These are phyloP conservation scores for Nakazawaea ishiwadae DNA, from an alignment of 805 yeast species.

Conservation along the genomic window DNA sequence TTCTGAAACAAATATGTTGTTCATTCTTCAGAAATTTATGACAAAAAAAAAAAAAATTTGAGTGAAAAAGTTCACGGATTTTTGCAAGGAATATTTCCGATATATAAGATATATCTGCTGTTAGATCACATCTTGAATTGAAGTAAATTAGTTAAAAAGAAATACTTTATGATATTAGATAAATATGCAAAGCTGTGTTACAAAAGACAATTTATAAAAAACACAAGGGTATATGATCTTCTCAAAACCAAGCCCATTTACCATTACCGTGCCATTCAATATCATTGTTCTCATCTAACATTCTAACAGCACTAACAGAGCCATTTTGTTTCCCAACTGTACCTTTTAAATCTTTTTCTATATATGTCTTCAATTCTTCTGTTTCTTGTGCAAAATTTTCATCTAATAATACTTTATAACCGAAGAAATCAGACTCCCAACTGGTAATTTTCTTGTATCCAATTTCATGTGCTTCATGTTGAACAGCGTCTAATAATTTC, in stretches of 20 bases:
- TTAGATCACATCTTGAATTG: too few species aligned
- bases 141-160: too few species aligned
- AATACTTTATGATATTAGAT: too few species aligned
- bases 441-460: constrained; percentile 16
- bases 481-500: constrained; percentile 14
- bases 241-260: constrained; percentile 25
- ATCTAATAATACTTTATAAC: constrained; percentile 13
- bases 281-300: constrained; percentile 13
- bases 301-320: constrained; percentile 19
- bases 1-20: too few species aligned
- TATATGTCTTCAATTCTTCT: constrained; percentile 11
- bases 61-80: neutral
- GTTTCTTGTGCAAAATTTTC: constrained; percentile 6
- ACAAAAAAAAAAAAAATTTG: neutral
- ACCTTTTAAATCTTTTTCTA: constrained; percentile 14
- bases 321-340: constrained; percentile 15
- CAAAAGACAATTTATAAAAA: too few species aligned
- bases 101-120: too few species aligned
- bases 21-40: too few species aligned
- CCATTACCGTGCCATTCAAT: constrained; percentile 22
- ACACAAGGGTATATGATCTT: too few species aligned
- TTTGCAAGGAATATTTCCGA: neutral
- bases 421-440: constrained; percentile 23
- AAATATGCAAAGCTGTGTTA: too few species aligned
- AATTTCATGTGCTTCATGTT: constrained; percentile 12